phyloP scores from a whole-genome alignment of 768 basidiomycete genomes.

The Pisolithus microcarpus region DNA sequence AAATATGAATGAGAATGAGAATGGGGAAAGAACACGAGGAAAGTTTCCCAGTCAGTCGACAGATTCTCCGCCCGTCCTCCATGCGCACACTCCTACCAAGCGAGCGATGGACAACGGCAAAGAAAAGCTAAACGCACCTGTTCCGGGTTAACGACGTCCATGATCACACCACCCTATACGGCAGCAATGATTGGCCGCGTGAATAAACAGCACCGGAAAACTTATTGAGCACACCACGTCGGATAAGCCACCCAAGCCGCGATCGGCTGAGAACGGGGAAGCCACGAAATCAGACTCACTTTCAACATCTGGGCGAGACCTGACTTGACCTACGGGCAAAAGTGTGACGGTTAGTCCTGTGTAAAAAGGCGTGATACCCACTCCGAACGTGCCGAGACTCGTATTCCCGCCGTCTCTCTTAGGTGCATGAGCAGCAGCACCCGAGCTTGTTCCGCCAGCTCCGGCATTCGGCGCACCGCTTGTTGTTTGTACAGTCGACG shows the following conservation, averaged over 20 bases:
- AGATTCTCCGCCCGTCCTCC: not conserved
- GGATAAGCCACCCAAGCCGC: not conserved
- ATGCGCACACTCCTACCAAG: not conserved
- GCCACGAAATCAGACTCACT: conserved; percentile 31
- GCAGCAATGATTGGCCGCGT: conserved; percentile 1
- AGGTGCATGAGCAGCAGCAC: conserved; percentile 33
- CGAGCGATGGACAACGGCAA: not conserved
- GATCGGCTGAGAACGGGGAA: not conserved
- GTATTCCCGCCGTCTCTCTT: conserved; percentile 45
- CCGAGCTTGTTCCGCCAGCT: not conserved
- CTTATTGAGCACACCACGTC: not conserved
- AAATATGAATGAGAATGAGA: conserved; percentile 21
- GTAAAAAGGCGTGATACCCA: conserved; percentile 23
- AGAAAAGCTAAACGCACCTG: conserved; percentile 32
- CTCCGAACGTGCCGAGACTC: conserved; percentile 68
- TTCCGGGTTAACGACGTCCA: conserved; percentile 89
- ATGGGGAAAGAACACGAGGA: not conserved
- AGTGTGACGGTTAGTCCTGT: not conserved
- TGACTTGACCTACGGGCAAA: conserved; percentile 65
- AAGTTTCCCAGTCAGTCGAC: not conserved
- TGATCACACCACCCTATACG: conserved; percentile 75
- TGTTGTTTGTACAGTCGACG: conserved; percentile 1
- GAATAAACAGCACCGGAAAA: conserved; percentile 2
- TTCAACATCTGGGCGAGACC: conserved; percentile 97
- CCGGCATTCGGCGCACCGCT: conserved; percentile 4